Base-by-base conservation (phyloP, 257 asterid species). In the Fraxinus excelsior region DNA sequence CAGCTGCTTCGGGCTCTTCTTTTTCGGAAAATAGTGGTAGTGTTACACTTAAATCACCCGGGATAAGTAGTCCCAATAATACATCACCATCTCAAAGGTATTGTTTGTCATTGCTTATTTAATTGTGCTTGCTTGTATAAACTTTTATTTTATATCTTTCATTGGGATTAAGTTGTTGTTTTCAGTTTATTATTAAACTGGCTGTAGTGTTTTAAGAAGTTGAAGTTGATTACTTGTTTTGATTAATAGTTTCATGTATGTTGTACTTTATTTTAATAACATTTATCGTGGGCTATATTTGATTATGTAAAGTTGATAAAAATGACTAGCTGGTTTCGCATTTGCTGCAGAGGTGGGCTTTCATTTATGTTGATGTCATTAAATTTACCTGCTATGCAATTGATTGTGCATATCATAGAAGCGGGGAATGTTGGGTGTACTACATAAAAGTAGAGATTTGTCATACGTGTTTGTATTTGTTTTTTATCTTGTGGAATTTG, bases 21-120 rank as follows among this genome's bases (percentile, higher is more conserved):
- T 87, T 88, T 88, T 95, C 98, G 26, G 99, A 96, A 82, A 90
- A 88, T 80, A 89, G 96, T 82, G 90, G 91, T 77, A 82, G 89
- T 79, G 67, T 83, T 80, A 84, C 82, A 16, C 25, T 87, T 14
- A 93, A 86, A 82, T 89, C 99, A 2, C 96, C 96, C 0, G 85
- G 86, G 69, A 83, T 80, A 77, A 81, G 91, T 82, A 95, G 98
- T 87, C 97, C 98, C 4, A 70, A 85, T 49, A 83, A 88, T 76
- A 79, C 89, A 78, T 91, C 97, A 64, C 96, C 97, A 62, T 84
- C 88, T 81, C 90, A 91, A 76, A 83, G 98, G 98, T 96, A 87
- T 72, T 78, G n/a, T 44, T 40, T 56, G 74, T 76, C 21, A 21
- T 29, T 29, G 31, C 81, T 71, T 77, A 69, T 70, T 62, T 18